Evolutionary conservation across 1,284 basidiomycete genomes (phyloP).

Genomic region (Ustilago esculenta): DNA sequence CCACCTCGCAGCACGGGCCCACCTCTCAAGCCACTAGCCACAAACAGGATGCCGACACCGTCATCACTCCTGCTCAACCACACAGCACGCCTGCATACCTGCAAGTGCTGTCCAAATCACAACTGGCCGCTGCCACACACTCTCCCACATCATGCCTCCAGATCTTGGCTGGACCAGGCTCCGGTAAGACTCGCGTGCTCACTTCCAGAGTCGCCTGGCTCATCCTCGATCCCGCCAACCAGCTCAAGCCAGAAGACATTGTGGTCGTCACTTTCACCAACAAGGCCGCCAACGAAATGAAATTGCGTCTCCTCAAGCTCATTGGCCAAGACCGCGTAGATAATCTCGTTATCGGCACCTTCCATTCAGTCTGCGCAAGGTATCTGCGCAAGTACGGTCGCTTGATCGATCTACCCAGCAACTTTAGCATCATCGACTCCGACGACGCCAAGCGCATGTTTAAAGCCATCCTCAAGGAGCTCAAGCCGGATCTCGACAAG

Average conservation of each 20-base stretch:
- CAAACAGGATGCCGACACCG: conserved; percentile 2
- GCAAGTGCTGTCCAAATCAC: conserved; percentile 48
- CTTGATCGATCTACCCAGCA: conserved; percentile 74
- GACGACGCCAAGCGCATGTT: conserved; percentile 83
- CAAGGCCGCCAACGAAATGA: conserved; percentile 91
- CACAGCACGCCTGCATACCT: conserved; percentile 26
- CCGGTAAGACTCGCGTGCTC: conserved; percentile 65
- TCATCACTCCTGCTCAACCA: background rate
- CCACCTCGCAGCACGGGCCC: background rate
- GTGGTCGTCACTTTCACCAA: conserved; percentile 71
- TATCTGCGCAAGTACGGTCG: conserved; percentile 77
- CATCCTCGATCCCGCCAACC: conserved; percentile 44
- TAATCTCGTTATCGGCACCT: conserved; percentile 77
- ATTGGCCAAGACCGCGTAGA: conserved; percentile 75
- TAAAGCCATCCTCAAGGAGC: conserved; percentile 73
- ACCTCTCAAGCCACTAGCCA: conserved; percentile 1
- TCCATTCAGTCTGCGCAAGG: conserved; percentile 80
- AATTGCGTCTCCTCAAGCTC: conserved; percentile 76
- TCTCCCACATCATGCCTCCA: conserved; percentile 55
- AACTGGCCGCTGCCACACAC: conserved; percentile 58
- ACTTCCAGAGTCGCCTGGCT: conserved; percentile 63
- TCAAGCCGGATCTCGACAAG: conserved; percentile 69
- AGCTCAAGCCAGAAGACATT: conserved; percentile 54
- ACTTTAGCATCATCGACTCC: conserved; percentile 84
- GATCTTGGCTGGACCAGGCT: conserved; percentile 64